Percentiles rank a stretch among this genome's conserved stretches.
These are phyloP conservation scores for Leptomonas seymouri DNA, from an alignment of 208 protist species.

Conservation along the genomic window DNA sequence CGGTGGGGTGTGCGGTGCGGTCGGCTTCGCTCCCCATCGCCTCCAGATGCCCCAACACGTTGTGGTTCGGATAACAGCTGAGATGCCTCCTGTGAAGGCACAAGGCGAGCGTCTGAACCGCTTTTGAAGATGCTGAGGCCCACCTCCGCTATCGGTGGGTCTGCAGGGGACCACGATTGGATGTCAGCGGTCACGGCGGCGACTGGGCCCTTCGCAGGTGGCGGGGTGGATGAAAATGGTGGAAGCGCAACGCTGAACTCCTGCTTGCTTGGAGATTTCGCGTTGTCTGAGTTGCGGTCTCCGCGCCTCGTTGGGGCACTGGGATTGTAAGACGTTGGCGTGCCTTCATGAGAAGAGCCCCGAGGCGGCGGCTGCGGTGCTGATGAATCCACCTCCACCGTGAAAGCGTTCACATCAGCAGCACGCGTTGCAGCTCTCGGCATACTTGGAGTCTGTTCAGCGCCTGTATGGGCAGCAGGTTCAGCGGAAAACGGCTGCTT, in stretches of 20 bases:
- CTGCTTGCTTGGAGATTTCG: not conserved
- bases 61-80: not conserved
- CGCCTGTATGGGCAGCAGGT: not conserved
- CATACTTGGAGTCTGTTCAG: too few species aligned
- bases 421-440: too few species aligned
- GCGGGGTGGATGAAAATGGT: not conserved
- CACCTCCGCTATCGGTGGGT: not conserved
- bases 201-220: not conserved
- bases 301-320: not conserved
- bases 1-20: not conserved
- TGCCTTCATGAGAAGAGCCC: too few species aligned
- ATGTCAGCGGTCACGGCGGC: not conserved
- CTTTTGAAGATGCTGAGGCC: not conserved
- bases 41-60: not conserved
- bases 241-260: not conserved
- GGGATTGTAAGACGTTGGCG: not conserved
- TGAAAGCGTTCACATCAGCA: too few species aligned
- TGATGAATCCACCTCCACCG: not conserved
- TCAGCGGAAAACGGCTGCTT: not conserved
- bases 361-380: not conserved
- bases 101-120: not conserved
- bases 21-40: not conserved
- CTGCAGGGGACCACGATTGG: conserved; percentile 5
- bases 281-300: not conserved
- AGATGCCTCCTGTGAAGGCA: not conserved